Base-by-base conservation (phyloP, 805 yeast species). In the Yamadazyma insecticola region DNA sequence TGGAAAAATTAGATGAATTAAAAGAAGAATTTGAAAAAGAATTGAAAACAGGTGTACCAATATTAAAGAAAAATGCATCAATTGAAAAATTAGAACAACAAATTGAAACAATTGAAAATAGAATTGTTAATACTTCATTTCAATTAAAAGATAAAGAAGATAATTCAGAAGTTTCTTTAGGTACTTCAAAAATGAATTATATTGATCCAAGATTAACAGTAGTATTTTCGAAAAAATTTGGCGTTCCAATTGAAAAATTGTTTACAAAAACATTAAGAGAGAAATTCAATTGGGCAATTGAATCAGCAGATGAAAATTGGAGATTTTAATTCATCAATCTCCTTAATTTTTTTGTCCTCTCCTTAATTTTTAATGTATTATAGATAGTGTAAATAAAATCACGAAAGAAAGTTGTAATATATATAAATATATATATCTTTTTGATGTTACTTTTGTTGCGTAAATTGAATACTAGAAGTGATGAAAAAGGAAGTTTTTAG, bases 211-310 rank as follows among this genome's bases (percentile, higher is more conserved):
- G 97, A 43, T 64, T 90, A 45, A 78, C 95, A 0, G 96, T 87
- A 15, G 78, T 84, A 72, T 90, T 88, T 51, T 74, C 95, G 31
- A 89, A 88, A 57, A 84, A 78, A 57, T 87, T 64, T 52, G 69
- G 76, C 33, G 96, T 90, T 13, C 97, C 97, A 6, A 81, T 90
- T 33, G 97, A 90, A 57, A 89, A 85, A 57, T 67, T 90, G 24
- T 88, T 90, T 47, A 82, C 96, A 9, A 89, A 88, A 61, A 85
- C 97, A 0, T 64, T 90, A 33, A 67, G 97, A 39, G 96, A 89
- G 25, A 90, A 90, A 63, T 90, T 90, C 62, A 79, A 76, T 28
- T 90, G 97, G 97, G 97, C 97, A 18, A 81, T 90, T 32, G 95
- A 89, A 55, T 78, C 89, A 32, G 88, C 79, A 3, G 97, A 83